Evolutionary conservation across 352 stramenopile genomes (phyloP).

Genomic region (Phytopythium chamaehyphon): DNA sequence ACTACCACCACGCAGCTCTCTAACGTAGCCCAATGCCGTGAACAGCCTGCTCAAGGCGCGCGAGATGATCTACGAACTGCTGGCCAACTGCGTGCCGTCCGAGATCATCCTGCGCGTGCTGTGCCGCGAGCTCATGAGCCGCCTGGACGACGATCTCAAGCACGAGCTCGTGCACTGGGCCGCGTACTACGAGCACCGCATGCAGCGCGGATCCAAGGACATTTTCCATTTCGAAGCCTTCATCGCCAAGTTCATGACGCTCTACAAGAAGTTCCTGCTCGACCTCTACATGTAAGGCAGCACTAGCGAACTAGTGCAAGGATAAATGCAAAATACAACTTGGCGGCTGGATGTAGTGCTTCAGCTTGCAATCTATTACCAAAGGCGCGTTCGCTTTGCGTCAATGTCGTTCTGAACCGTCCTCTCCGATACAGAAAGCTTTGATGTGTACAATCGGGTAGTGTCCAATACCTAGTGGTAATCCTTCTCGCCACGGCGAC

Average conservation of each 20-base stretch:
- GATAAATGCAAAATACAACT: too few species aligned
- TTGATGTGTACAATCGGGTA: too few species aligned
- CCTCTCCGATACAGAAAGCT: too few species aligned
- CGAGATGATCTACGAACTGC: constrained; percentile 98
- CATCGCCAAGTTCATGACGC: constrained; percentile 98
- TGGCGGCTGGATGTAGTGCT: too few species aligned
- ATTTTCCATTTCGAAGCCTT: constrained; percentile 99
- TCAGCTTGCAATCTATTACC: too few species aligned
- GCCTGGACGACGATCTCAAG: constrained; percentile 96
- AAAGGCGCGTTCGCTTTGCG: too few species aligned
- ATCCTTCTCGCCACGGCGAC: constrained; percentile 60
- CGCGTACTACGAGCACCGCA: constrained; percentile 92
- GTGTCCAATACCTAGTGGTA: too few species aligned
- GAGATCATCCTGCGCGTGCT: constrained; percentile 95
- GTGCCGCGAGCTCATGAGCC: constrained; percentile 90
- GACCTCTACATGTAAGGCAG: constrained; percentile 83
- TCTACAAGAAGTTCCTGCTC: constrained; percentile 99
- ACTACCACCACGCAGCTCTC: too few species aligned
- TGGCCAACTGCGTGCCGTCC: constrained; percentile 98
- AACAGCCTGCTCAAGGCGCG: constrained; percentile 88
- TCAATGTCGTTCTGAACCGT: too few species aligned
- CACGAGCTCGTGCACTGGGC: constrained; percentile 90
- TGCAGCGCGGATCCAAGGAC: constrained; percentile 95
- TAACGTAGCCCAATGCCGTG: too few species aligned
- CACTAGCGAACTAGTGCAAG: too few species aligned